These are phyloP conservation scores for Leptomonas pyrrhocoris DNA, from an alignment of 208 protist genomes.

Conservation along the genomic window DNA sequence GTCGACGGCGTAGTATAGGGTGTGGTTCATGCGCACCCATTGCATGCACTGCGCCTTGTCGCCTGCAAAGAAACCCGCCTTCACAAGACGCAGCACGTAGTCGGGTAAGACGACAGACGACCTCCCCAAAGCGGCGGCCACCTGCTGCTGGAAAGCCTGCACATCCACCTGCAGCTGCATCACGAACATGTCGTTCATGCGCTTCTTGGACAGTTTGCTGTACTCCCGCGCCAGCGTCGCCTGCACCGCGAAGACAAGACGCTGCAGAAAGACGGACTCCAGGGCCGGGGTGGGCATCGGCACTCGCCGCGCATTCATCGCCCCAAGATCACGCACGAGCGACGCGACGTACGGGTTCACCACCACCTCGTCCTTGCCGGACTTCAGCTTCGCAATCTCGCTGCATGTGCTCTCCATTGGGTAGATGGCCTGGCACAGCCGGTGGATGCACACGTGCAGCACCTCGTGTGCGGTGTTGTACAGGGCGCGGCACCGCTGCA, in stretches of 20 bases:
- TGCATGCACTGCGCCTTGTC: slow-evolving; percentile 48
- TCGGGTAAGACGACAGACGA: slow-evolving; percentile 59
- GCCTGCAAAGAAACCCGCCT: slow-evolving; percentile 75
- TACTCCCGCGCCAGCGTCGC: slow-evolving; percentile 71
- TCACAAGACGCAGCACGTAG: slow-evolving; percentile 67
- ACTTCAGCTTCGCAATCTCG: slow-evolving; percentile 67
- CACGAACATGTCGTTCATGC: slow-evolving; percentile 66
- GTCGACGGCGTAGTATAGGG: slow-evolving; percentile 59
- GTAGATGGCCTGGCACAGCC: slow-evolving; percentile 73
- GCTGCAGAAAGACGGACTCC: slow-evolving; percentile 66
- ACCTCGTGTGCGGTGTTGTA: slow-evolving; percentile 63
- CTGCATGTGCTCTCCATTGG: slow-evolving; percentile 61
- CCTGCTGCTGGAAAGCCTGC: slow-evolving; percentile 81
- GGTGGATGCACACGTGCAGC: slow-evolving; percentile 82
- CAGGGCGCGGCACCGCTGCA: slow-evolving; percentile 45
- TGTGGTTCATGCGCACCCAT: slow-evolving; percentile 70
- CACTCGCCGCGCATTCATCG: slow-evolving; percentile 51
- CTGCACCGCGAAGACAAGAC: slow-evolving; percentile 78
- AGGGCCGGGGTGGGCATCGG: slow-evolving; percentile 70
- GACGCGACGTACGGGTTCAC: slow-evolving; percentile 66
- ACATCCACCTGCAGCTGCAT: slow-evolving; percentile 88
- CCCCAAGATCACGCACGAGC: slow-evolving; percentile 51
- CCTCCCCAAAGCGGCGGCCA: slow-evolving; percentile 51
- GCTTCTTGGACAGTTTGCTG: slow-evolving; percentile 73
- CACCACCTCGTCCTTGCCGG: slow-evolving; percentile 57